A percentile compares a stretch with the other conserved stretches of the same genome.
Conservation (phyloP, 306 rosid genomes). For the Malus asiatica region DNA sequence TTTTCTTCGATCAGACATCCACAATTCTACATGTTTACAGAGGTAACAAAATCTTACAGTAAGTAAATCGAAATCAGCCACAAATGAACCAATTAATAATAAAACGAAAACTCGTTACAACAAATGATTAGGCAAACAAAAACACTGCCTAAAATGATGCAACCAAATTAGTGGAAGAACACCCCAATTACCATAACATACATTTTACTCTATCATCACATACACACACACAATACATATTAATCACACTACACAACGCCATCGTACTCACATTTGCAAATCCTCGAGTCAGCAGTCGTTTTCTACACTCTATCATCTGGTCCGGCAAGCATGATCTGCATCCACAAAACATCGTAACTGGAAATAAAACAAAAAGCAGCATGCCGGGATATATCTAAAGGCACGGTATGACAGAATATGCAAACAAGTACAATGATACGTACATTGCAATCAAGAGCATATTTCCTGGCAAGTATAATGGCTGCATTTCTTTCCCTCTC, state of each 20-base stretch:
- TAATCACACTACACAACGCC: constrained; percentile 31
- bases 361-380: neutral
- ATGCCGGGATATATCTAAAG: neutral
- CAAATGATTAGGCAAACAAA: constrained; percentile 78
- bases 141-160: constrained; percentile 85
- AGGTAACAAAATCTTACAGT: no score
- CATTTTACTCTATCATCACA: constrained; percentile 23
- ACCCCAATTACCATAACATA: constrained; percentile 43
- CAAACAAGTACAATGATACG: neutral
- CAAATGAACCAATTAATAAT: constrained; percentile 56
- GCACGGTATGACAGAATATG: neutral
- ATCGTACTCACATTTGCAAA: constrained; percentile 37
- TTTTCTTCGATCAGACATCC: no score
- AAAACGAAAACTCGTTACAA: constrained; percentile 34
- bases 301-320: constrained; percentile 86
- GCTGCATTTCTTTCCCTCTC: constrained; percentile 91
- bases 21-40: no score
- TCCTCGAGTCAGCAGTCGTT: constrained; percentile 30
- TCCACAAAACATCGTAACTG: neutral
- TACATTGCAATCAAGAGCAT: constrained; percentile 87
- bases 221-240: constrained; percentile 44
- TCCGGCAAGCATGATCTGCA: constrained; percentile 86
- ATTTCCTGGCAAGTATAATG: constrained; percentile 71
- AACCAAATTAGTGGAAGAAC: constrained; percentile 52
- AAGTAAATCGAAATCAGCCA: neutral